Evolutionary conservation across 495 filamentous ascomycete species (phyloP), one percentile per base, ranked within the genome.

Genomic region (Choiromyces venosus): DNA sequence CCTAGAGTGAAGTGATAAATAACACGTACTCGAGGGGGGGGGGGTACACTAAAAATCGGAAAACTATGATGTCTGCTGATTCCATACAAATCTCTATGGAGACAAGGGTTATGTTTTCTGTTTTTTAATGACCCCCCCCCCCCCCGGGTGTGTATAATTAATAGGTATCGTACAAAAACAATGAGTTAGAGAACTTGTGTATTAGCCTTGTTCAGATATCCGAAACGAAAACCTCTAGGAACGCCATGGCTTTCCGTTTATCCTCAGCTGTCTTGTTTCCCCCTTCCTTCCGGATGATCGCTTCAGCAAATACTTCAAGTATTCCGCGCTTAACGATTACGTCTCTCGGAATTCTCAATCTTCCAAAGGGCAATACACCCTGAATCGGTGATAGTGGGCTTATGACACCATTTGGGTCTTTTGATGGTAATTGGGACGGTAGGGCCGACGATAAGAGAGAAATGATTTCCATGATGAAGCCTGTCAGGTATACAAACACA

Each of bases 251-350:
- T 78, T 83, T 85, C 81, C 83, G 87, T n/a, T 83, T 82, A 68
- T 82, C 85, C 35, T 83, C 81, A n/a, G 82, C 77, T 7, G 70
- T 74, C 14, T 67, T 77, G 5, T 56, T 44, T 35, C 64, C 70
- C 29, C 75, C 79, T 25, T 82, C 80, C 67, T 83, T 79, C 35
- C 85, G 81, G 67, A 86, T 86, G 4, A 89, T 82, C 16, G 84
- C 82, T 6, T 73, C 72, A 37, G 83, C 82, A 69, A 89, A 86
- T 0, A 87, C 74, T 68, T 87, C 87, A 0, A 80, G 85, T 83
- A 44, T 82, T 82, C 44, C 76, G 76, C 71, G 81, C 82, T 79
- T 88, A 83, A 78, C 84, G 82, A 2, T 78, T 83, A 71, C 83
- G 74, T 64, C 87, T 82, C 72, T 81, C 14, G 73, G 67, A 42